Evolutionary conservation across 83 land plant species (phyloP).

Genomic region (Larix sibirica): DNA sequence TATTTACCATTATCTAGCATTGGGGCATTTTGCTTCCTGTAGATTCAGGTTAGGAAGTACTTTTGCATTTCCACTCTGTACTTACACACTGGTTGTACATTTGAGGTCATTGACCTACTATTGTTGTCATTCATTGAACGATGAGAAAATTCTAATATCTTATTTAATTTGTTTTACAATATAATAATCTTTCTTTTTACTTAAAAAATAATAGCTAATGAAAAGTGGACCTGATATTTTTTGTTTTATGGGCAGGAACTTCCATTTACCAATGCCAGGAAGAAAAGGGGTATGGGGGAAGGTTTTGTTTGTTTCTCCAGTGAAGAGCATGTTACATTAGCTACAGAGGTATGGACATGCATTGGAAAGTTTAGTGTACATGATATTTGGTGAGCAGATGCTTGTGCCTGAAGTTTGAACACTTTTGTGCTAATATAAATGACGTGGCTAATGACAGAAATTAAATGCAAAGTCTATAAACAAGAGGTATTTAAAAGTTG

Average conservation of each 20-base stretch:
- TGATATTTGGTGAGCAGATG: background rate
- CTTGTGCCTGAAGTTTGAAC: background rate
- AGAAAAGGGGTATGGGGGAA: constrained; percentile 78
- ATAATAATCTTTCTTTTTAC: no score
- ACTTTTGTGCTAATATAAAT: background rate
- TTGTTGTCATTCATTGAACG: no score
- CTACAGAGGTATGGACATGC: constrained; percentile 60
- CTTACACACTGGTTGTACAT: no score
- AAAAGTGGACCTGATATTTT: no score
- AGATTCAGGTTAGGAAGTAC: no score
- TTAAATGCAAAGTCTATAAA: constrained; percentile 58
- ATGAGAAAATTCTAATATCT: no score
- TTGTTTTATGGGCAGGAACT: constrained; percentile 50
- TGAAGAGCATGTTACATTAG: constrained; percentile 50
- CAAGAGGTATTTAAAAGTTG: constrained; percentile 67
- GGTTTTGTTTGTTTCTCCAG: constrained; percentile 81
- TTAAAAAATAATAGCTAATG: no score
- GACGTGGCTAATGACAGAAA: constrained; percentile 30
- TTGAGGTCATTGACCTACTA: no score
- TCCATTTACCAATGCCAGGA: constrained; percentile 69
- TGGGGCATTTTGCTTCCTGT: no score
- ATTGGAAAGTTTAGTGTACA: background rate
- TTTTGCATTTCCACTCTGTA: no score
- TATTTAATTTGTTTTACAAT: no score
- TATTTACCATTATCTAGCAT: no score